phyloP scores from a whole-genome alignment of 257 asterid species.

The Echium plantagineum region DNA sequence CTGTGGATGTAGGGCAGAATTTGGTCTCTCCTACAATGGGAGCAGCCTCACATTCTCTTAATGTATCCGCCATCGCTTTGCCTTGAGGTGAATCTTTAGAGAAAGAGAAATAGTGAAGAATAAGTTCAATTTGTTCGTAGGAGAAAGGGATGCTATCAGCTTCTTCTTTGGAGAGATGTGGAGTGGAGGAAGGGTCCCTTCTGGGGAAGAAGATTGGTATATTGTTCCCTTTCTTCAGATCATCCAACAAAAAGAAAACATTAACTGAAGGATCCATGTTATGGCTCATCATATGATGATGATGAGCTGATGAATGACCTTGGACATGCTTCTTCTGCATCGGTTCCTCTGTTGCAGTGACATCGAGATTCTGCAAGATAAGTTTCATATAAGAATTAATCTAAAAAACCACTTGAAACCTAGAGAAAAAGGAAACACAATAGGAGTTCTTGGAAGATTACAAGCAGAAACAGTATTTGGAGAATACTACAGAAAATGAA shows the following conservation, averaged over 20 bases:
- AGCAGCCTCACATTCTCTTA: conserved; percentile 40
- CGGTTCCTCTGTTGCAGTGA: neutral
- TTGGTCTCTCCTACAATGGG: conserved; percentile 62
- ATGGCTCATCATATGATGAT: too few relatives aligned
- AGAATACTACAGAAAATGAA: conserved; percentile 15
- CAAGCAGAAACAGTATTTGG: conserved; percentile 32
- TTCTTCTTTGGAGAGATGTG: conserved; percentile 32
- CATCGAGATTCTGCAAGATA: neutral
- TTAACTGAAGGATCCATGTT: conserved; percentile 41
- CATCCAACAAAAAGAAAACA: conserved; percentile 53
- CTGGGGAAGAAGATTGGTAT: conserved; percentile 48
- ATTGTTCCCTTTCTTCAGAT: conserved; percentile 37
- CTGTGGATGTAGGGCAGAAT: conserved; percentile 56
- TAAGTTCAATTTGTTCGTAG: conserved; percentile 23
- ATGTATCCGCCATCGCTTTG: conserved; percentile 50
- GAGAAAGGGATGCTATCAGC: conserved; percentile 62
- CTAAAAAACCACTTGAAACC: too few relatives aligned
- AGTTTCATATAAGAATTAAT: too few relatives aligned
- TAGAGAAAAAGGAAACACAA: too few relatives aligned
- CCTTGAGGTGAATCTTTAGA: conserved; percentile 55
- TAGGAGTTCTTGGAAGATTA: conserved; percentile 8
- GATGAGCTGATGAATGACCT: conserved; percentile 30
- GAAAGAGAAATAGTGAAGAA: conserved; percentile 41
- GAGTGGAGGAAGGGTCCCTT: conserved; percentile 26
- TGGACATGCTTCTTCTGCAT: conserved; percentile 20